phyloP scores from a whole-genome alignment of 2,329 filamentous ascomycete species.

The Eutypella sp. region DNA sequence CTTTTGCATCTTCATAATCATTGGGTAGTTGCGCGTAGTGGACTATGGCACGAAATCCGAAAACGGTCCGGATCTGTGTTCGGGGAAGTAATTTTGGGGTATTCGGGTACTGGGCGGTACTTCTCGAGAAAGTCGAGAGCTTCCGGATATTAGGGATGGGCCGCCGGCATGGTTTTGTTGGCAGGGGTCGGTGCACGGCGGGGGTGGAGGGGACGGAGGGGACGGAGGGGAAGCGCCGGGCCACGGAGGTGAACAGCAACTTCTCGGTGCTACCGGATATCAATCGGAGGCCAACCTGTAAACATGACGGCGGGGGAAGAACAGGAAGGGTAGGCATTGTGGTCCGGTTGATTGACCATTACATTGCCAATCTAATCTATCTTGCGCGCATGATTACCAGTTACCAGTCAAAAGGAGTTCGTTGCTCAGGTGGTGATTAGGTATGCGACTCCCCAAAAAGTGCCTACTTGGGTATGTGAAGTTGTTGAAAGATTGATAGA shows the following conservation, averaged over 20 bases:
- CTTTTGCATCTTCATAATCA: conserved; percentile 50
- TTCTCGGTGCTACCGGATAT: conserved; percentile 19
- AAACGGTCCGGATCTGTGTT: conserved; percentile 23
- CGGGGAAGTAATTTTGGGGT: conserved; percentile 12
- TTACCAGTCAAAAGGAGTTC: too few relatives aligned
- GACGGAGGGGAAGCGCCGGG: conserved; percentile 18
- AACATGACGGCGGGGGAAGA: conserved; percentile 22
- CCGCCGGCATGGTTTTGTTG: conserved; percentile 17
- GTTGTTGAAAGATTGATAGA: too few relatives aligned
- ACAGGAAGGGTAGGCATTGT: conserved; percentile 26
- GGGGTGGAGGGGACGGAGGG: too few relatives aligned
- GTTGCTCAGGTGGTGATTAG: too few relatives aligned
- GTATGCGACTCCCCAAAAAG: too few relatives aligned
- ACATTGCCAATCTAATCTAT: conserved; percentile 7
- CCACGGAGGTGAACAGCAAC: conserved; percentile 8
- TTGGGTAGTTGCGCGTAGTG: conserved; percentile 54
- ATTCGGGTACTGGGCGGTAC: conserved; percentile 1
- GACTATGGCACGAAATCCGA: conserved; percentile 35
- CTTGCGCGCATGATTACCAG: background rate
- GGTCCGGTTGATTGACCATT: conserved; percentile 19
- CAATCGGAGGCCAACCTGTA: conserved; percentile 26
- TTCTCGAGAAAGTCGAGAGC: conserved; percentile 5
- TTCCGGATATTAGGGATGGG: conserved; percentile 13
- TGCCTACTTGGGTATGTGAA: too few relatives aligned
- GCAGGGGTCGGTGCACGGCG: conserved; percentile 5